These are phyloP conservation scores for Barnettozyma populi DNA, from an alignment of 805 yeast species.

Conservation along the genomic window DNA sequence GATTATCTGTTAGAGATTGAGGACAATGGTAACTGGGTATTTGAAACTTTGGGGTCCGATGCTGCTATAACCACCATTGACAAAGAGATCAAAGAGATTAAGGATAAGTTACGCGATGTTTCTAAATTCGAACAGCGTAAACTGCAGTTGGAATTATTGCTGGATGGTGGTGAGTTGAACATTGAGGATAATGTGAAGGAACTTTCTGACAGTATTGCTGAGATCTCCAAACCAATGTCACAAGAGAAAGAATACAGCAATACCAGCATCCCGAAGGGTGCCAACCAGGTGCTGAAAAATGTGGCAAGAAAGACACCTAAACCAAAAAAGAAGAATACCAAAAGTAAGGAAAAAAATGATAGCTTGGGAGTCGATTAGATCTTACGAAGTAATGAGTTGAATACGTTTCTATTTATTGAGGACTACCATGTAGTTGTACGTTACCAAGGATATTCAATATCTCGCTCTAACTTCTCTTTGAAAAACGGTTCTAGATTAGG, in stretches of 20 bases:
- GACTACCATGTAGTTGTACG: not conserved
- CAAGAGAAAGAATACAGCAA: not conserved
- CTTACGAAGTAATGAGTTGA: not conserved
- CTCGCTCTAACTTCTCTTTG: not conserved
- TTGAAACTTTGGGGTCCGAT: slow-evolving; percentile 61
- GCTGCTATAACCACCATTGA: slow-evolving; percentile 65
- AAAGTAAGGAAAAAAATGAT: not conserved
- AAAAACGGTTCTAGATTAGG: slow-evolving; percentile 15
- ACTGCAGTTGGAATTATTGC: slow-evolving; percentile 41
- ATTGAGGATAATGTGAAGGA: not conserved
- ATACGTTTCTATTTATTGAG: not conserved
- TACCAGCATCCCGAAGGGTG: not conserved
- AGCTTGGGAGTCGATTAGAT: not conserved
- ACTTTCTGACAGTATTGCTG: slow-evolving; percentile 1
- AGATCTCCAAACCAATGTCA: not conserved
- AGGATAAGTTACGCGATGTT: slow-evolving; percentile 53
- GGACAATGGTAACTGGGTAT: slow-evolving; percentile 49
- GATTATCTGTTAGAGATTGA: slow-evolving; percentile 67
- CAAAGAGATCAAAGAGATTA: slow-evolving; percentile 66
- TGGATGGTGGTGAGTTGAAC: slow-evolving; percentile 22
- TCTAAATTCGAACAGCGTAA: slow-evolving; percentile 56
- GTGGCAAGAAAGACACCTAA: not conserved
- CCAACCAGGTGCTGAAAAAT: not conserved
- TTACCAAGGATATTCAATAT: not conserved
- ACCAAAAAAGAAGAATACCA: not conserved